Evolutionary conservation across 805 yeast genomes (phyloP), one percentile per base, ranked within the genome.

Genomic region (Wickerhamomyces rabaulensis): DNA sequence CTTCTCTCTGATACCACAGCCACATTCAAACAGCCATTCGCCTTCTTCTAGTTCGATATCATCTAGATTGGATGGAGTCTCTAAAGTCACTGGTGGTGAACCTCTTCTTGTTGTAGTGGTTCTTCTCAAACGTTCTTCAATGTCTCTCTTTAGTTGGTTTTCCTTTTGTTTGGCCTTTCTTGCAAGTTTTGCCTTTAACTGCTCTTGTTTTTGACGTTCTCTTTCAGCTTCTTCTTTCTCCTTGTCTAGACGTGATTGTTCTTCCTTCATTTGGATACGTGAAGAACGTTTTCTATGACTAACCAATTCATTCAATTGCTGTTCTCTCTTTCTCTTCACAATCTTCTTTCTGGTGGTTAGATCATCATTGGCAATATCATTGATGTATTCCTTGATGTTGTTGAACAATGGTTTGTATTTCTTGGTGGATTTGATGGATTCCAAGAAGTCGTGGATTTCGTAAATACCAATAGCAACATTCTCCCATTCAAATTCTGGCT

Each of bases 231-330:
- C 57, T 35, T 74, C 74, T 41, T 71, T 78, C 47, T 75, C 70
- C 41, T 71, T 71, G 47, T 70, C 72, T 26, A 67, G 61, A 42
- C 67, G 67, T 43, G 71, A 71, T 19, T 75, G 78, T 51, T 84
- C 88, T 50, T 80, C 85, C 56, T 78, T 80, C 17, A 84, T 85
- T 53, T 83, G 87, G 39, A 87, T 63, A 63, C 94, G 74, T 2
- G 89, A 79, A 0, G 92, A 85, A 53, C 88, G 73, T 56, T 87
- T 86, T 56, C 94, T 73, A 47, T 85, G 78, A 4, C 81, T 81
- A 57, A 87, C 64, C 45, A 87, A 62, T 20, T 75, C 76, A 41
- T 77, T 78, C 74, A 86, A 71, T 52, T 84, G 82, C 40, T 77
- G 73, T 46, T 82, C 87, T 59, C 79, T 82, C 53, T 74, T 77